Percentiles rank a stretch among this genome's conserved stretches.
Evolutionary conservation across 805 yeast species (phyloP).

Genomic region (Yamadazyma tumulicola): DNA sequence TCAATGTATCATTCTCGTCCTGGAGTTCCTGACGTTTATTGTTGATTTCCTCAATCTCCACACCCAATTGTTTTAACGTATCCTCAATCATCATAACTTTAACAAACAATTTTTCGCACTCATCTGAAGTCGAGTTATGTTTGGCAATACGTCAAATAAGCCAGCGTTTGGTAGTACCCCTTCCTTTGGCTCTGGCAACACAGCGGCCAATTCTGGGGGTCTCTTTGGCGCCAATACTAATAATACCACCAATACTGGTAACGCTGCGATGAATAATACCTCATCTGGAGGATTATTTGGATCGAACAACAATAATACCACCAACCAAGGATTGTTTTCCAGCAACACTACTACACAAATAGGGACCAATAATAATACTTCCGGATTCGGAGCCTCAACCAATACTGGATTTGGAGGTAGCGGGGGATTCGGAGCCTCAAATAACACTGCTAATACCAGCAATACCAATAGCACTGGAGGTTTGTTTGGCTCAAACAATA

Average conservation of each 20-base stretch:
- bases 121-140: neutral
- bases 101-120: neutral
- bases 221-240: slow-evolving; percentile 10
- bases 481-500: slow-evolving; percentile 15
- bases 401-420: slow-evolving; percentile 1
- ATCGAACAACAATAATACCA: too few species aligned
- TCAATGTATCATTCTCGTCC: slow-evolving; percentile 18
- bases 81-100: neutral
- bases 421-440: slow-evolving; percentile 13
- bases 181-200: neutral
- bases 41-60: neutral
- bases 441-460: slow-evolving; percentile 11
- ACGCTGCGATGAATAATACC: slow-evolving; percentile 10
- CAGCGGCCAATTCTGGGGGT: slow-evolving; percentile 5
- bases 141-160: slow-evolving; percentile 2
- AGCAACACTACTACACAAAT: too few species aligned
- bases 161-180: slow-evolving; percentile 18
- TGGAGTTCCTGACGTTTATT: slow-evolving; percentile 5
- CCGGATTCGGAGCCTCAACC: too few species aligned
- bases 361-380: too few species aligned
- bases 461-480: slow-evolving; percentile 17
- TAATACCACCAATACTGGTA: too few species aligned
- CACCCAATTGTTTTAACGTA: neutral
- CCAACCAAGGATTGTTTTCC: too few species aligned
- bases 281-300: slow-evolving; percentile 11